Conservation (phyloP, 768 basidiomycete genomes). For the Phylloporus arenicola region DNA sequence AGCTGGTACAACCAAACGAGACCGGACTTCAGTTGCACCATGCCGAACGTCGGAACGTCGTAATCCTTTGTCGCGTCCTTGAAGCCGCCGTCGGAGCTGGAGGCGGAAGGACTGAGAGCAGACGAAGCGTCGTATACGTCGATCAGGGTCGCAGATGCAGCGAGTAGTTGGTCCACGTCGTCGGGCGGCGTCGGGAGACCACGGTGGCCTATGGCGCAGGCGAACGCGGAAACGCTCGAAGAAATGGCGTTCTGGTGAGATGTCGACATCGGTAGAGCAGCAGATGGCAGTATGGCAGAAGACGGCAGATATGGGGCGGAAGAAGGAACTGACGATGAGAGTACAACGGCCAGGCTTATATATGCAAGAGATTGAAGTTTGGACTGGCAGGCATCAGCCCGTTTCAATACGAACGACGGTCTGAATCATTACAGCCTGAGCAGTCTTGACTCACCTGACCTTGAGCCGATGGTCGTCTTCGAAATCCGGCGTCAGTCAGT, state of each 20-base stretch:
- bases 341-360: constrained; percentile 1
- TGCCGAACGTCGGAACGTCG: neutral
- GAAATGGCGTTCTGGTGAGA: neutral
- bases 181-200: neutral
- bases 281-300: neutral
- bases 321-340: constrained; percentile 1
- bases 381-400: neutral
- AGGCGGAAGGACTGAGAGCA: neutral
- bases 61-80: neutral
- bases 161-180: neutral
- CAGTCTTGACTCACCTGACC: neutral
- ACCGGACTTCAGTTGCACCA: constrained; percentile 1
- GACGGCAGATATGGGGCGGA: neutral
- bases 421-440: neutral
- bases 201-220: neutral
- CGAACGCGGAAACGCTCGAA: neutral
- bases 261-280: constrained; percentile 4
- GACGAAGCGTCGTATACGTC: neutral
- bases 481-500: neutral
- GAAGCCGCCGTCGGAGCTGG: neutral
- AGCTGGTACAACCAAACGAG: constrained; percentile 6
- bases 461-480: neutral
- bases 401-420: neutral
- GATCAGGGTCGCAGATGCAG: neutral
- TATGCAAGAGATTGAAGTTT: neutral